A percentile compares a stretch with the other conserved stretches of the same genome.
phyloP scores from a whole-genome alignment of 73 alveolate genomes.

The Paramecium biaurelia region DNA sequence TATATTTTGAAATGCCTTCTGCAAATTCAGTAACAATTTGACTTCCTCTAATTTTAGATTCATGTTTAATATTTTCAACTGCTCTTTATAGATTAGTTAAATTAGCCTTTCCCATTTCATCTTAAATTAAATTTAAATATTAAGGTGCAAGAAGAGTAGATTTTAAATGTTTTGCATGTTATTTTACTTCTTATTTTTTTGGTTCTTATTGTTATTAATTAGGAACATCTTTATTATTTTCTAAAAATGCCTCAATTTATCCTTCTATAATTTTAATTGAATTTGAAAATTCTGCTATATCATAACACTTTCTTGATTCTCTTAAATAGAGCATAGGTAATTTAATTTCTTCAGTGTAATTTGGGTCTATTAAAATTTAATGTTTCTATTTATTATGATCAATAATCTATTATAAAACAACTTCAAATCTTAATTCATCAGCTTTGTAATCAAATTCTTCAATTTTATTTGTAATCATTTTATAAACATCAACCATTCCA shows the following conservation, averaged over 20 bases:
- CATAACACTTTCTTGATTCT: slow-evolving; percentile 8
- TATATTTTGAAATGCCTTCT: not conserved
- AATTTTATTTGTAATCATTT: not conserved
- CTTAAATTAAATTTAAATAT: not conserved
- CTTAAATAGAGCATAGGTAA: not conserved
- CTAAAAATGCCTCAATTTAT: slow-evolving; percentile 14
- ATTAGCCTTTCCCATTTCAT: slow-evolving; percentile 18
- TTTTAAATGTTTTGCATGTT: slow-evolving; percentile 4
- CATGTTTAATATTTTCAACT: not conserved
- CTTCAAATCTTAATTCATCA: not conserved
- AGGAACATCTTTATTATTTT: not conserved
- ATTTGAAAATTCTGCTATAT: not conserved
- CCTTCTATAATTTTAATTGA: not conserved
- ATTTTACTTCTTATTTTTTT: not conserved
- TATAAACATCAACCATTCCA: not conserved
- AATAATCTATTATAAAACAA: not conserved
- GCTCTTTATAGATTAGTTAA: not conserved
- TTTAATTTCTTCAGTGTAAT: not conserved
- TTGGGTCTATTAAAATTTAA: not conserved
- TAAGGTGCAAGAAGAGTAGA: not conserved
- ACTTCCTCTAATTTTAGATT: not conserved
- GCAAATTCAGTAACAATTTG: not conserved
- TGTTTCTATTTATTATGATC: not conserved
- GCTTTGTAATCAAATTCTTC: not conserved
- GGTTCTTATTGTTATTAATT: not conserved